Percentiles rank a stretch among this genome's conserved stretches.
Evolutionary conservation across 2,329 filamentous ascomycete species (phyloP).

Genomic region (Alternaria consortialis): DNA sequence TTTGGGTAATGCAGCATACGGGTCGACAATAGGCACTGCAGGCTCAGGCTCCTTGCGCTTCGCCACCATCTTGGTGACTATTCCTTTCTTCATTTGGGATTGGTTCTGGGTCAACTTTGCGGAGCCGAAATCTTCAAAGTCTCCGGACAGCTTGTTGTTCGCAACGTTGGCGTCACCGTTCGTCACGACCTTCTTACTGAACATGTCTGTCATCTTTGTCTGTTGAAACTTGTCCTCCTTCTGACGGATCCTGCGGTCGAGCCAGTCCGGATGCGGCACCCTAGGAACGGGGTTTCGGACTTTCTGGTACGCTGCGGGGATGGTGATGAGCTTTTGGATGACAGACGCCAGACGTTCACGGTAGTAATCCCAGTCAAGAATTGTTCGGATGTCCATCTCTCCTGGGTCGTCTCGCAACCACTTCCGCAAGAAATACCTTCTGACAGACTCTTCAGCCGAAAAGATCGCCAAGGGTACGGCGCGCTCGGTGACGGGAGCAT

Average conservation of each 20-base stretch:
- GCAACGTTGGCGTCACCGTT: constrained; percentile 74
- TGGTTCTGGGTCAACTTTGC: constrained; percentile 58
- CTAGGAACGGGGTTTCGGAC: constrained; percentile 92
- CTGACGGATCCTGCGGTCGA: constrained; percentile 89
- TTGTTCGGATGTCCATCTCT: constrained; percentile 86
- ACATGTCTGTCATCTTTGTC: constrained; percentile 96
- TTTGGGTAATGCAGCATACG: constrained; percentile 81
- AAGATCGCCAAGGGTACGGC: constrained; percentile 97
- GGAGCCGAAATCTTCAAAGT: constrained; percentile 82
- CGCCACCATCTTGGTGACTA: constrained; percentile 57
- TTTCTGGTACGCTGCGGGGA: constrained; percentile 95
- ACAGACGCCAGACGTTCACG: constrained; percentile 94
- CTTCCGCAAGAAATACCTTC: constrained; percentile 88
- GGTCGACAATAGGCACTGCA: constrained; percentile 70
- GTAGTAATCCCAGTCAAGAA: constrained; percentile 98
- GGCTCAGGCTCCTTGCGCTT: constrained; percentile 60
- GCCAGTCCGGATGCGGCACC: constrained; percentile 94
- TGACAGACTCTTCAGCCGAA: constrained; percentile 87
- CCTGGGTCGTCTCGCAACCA: constrained; percentile 94
- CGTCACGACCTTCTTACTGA: constrained; percentile 75
- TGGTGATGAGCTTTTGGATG: constrained; percentile 98
- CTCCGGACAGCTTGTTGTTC: constrained; percentile 65
- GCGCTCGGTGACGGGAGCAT: constrained; percentile 91
- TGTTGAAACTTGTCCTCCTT: constrained; percentile 99
- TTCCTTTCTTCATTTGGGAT: constrained; percentile 53